A percentile compares a stretch with the other conserved stretches of the same genome.
Conservation (phyloP, 2,329 filamentous ascomycete genomes). For the Helotiales sp. region DNA sequence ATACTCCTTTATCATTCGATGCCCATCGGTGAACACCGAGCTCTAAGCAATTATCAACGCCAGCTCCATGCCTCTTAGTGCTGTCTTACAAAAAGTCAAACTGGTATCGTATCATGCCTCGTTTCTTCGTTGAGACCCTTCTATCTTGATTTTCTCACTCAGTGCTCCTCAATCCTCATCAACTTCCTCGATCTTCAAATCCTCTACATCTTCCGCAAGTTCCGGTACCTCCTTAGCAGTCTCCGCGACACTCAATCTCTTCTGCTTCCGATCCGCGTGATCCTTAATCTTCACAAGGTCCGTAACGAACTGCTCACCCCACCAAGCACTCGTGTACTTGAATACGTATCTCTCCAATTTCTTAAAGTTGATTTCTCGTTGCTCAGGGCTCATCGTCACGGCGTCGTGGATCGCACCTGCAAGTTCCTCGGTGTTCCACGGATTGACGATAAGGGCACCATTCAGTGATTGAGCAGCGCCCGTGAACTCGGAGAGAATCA, state of each 20-base stretch:
- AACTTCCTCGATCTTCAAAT: conserved; percentile 16
- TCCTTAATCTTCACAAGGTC: conserved; percentile 58
- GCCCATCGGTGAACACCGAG: too few species aligned
- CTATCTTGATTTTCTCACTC: background rate
- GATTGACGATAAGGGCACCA: conserved; percentile 91
- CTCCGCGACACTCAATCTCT: conserved; percentile 12
- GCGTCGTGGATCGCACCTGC: conserved; percentile 92
- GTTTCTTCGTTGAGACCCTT: background rate
- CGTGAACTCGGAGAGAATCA: conserved; percentile 96
- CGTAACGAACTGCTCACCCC: conserved; percentile 88
- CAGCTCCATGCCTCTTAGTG: too few species aligned
- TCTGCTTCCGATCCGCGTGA: conserved; percentile 34
- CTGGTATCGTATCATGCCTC: background rate
- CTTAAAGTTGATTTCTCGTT: conserved; percentile 81
- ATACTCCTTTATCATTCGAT: too few species aligned
- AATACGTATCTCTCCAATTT: conserved; percentile 95
- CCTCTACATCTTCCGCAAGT: conserved; percentile 19
- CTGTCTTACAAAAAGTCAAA: background rate
- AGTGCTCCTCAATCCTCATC: background rate
- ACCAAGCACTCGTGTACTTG: conserved; percentile 97
- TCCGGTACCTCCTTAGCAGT: conserved; percentile 18
- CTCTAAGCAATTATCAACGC: too few species aligned
- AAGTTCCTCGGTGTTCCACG: conserved; percentile 97
- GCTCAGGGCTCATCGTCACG: conserved; percentile 93
- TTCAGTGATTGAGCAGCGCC: conserved; percentile 94